Percentiles rank a stretch among this genome's conserved stretches.
phyloP scores from a whole-genome alignment of 495 filamentous ascomycete genomes.

The Monascus purpureus region DNA sequence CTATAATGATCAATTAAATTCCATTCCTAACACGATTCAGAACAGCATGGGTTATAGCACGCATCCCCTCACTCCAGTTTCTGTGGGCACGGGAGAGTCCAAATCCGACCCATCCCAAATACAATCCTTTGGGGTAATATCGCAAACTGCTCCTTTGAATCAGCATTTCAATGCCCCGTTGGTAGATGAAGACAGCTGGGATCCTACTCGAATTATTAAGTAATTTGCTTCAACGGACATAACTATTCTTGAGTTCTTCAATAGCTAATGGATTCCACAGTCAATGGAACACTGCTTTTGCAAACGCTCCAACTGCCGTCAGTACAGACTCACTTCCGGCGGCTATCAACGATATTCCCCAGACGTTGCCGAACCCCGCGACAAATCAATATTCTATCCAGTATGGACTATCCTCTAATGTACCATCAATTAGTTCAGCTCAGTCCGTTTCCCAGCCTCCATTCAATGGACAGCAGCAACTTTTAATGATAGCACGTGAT shows the following conservation, averaged over 20 bases:
- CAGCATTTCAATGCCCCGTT: conserved; percentile 39
- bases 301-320: conserved; percentile 39
- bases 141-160: conserved; percentile 30
- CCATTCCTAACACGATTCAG: conserved; percentile 22
- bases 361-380: conserved; percentile 15
- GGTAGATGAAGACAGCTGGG: conserved; percentile 66
- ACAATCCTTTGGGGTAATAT: conserved; percentile 66
- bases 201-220: conserved; percentile 88
- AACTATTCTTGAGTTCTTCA: not conserved
- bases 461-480: conserved; percentile 39
- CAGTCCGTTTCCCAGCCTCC: conserved; percentile 42
- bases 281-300: conserved; percentile 88
- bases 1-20: conserved; percentile 21
- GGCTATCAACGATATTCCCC: conserved; percentile 18
- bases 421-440: conserved; percentile 17
- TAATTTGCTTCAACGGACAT: conserved; percentile 32
- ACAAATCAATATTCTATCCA: conserved; percentile 25
- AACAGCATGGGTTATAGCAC: conserved; percentile 60
- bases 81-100: conserved; percentile 55
- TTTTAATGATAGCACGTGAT: conserved; percentile 82
- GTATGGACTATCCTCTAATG: conserved; percentile 21
- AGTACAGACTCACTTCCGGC: conserved; percentile 36
- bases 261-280: conserved; percentile 32
- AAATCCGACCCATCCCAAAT: conserved; percentile 71
- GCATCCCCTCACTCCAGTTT: conserved; percentile 73